Evolutionary conservation across 2,329 filamentous ascomycete genomes (phyloP).

Genomic region (Blastomyces gilchristii): DNA sequence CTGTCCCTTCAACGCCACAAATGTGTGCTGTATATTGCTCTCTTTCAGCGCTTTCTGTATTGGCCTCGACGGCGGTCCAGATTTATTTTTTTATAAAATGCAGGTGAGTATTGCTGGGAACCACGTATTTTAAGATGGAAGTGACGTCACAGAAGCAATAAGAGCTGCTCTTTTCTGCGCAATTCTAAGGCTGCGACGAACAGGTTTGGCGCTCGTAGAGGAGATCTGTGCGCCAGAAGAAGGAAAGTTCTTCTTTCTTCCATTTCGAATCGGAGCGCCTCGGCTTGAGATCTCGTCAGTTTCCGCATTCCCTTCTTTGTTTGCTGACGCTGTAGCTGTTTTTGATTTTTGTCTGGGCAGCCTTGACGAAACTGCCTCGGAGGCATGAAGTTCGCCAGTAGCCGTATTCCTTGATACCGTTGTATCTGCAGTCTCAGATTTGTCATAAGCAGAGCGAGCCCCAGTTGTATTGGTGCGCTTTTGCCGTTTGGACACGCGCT

Average conservation of each 20-base stretch:
- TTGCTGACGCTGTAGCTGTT: neutral
- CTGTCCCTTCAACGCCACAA: neutral
- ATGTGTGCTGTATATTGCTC: neutral
- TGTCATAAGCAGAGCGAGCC: neutral
- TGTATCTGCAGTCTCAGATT: neutral
- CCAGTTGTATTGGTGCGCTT: neutral
- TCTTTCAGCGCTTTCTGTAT: neutral
- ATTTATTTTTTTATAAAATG: neutral
- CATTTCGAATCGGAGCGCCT: neutral
- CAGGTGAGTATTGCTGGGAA: neutral
- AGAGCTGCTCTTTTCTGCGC: neutral
- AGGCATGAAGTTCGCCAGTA: neutral
- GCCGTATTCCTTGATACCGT: neutral
- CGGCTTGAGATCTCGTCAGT: neutral
- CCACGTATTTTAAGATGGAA: neutral
- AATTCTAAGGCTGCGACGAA: neutral
- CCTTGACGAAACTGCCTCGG: neutral
- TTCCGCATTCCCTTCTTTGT: neutral
- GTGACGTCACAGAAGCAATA: neutral
- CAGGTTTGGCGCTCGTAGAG: neutral
- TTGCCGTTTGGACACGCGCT: neutral
- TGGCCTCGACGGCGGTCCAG: neutral
- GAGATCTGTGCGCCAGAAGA: neutral
- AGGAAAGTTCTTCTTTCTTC: neutral
- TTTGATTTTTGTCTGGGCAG: neutral